These are phyloP conservation scores for Lagenaria siceraria DNA, from an alignment of 306 rosid species.

Conservation along the genomic window DNA sequence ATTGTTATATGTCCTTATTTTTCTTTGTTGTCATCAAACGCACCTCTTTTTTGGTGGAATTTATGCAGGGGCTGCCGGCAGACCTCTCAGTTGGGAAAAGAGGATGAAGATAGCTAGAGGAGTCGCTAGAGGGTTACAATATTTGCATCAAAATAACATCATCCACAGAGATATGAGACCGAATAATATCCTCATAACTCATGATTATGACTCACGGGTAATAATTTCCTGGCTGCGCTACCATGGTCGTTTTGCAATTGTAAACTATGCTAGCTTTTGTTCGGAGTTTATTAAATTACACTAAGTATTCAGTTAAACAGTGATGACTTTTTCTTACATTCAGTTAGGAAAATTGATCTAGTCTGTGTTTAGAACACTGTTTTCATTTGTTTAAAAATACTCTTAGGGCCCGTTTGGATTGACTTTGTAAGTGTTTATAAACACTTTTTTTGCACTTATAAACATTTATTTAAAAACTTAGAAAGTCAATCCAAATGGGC, in stretches of 20 bases:
- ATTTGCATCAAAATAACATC: constrained; percentile 58
- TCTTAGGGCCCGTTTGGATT: too few species aligned
- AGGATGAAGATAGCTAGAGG: constrained; percentile 68
- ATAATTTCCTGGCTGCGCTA: not conserved
- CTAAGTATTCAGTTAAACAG: not conserved
- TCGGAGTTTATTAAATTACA: not conserved
- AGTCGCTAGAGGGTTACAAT: constrained; percentile 62
- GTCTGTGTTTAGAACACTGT: not conserved
- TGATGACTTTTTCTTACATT: not conserved
- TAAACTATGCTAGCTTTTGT: not conserved
- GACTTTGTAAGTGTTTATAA: too few species aligned
- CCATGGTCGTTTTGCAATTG: not conserved
- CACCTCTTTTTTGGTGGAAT: not conserved
- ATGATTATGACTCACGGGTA: constrained; percentile 65
- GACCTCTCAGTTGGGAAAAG: constrained; percentile 51
- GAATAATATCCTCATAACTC: constrained; percentile 75
- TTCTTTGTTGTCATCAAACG: not conserved
- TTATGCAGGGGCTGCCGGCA: constrained; percentile 36
- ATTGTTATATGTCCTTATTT: not conserved
- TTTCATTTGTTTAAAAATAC: too few species aligned
- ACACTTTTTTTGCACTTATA: too few species aligned
- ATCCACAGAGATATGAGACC: constrained; percentile 84
- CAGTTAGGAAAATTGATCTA: constrained; percentile 57
- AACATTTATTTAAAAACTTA: too few species aligned
- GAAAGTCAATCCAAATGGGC: too few species aligned